Evolutionary conservation across 768 basidiomycete genomes (phyloP), one percentile per base, ranked within the genome.

Genomic region (Tricholoma bakamatsutake): DNA sequence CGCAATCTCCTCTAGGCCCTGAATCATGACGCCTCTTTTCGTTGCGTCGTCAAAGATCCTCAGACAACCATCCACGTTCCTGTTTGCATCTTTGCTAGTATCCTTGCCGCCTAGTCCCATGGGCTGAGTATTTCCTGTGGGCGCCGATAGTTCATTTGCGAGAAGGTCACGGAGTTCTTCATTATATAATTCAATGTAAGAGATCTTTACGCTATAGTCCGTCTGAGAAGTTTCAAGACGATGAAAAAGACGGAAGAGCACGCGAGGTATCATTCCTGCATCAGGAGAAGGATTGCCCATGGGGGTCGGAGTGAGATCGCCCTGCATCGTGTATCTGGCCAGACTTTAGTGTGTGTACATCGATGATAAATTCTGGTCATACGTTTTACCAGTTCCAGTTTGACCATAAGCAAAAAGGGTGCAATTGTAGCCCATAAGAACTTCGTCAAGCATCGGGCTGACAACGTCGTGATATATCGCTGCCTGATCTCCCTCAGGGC

Each of bases 371-470:
- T 43, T 8, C 33, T 34, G 13, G 3, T 76, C 91, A 63, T 68
- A 97, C 93, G 97, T 98, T 75, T 99, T 99, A 18, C 97, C 97
- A 0, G 97, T 98, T 0, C 97, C 97, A 0, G 97, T 98, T 70
- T 98, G 97, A 1, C 97, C 97, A 67, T 99, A 99, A 4, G 95
- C 95, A 71, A 98, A 98, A 18, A 99, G 76, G 0, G 93, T 96
- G 67, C 96, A 98, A 66, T 98, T 98, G 76, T 97, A 99, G 5
- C 97, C 97, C 69, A 81, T 76, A 37, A 98, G 72, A n/a, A 98
- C 95, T 67, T 99, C 91, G 47, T 92, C 85, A 50, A 99, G 76
- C 81, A 98, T 90, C 0, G 93, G 93, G 59, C 81, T 81, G 40
- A 98, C 96, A 39, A 98, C 96, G 52, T 97, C 89, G 54, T 92